Evolutionary conservation across 2,329 filamentous ascomycete species (phyloP), one percentile per base, ranked within the genome.

Genomic region (Tolypocladium inflatum): DNA sequence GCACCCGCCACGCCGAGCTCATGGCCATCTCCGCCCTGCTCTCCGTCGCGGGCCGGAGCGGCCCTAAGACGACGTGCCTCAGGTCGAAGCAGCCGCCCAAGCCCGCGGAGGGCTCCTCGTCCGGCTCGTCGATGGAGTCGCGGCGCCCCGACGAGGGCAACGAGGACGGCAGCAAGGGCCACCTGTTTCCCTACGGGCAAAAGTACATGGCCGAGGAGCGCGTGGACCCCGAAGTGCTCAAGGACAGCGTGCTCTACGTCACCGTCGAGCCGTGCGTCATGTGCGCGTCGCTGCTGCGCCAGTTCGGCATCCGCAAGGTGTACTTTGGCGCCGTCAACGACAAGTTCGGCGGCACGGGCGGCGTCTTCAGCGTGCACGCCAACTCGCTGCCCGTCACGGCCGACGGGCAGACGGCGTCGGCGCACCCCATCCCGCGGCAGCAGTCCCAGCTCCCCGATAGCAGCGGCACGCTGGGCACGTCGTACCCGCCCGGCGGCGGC

Each of bases 201-300:
- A 85, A 84, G 67, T 74, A 82, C 0, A 76, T 83, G 60, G 77
- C 79, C 0, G 72, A 73, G 2, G 73, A 80, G 26, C 80, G 79
- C 56, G 81, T 94, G 63, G 81, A 87, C 56, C 81, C 84, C 39
- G 81, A 80, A 15, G 83, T 93, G 62, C 79, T 97, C 64, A 78
- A 78, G 43, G 83, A 92, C 63, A 81, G 81, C 64, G 88, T 86
- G 11, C 83, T 99, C 55, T 99, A 99, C 73, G 94, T 99, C 54
- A 99, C 94, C 0, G 93, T 99, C 57, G 95, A 99, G 74, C 94
- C 94, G 5, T 99, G 94, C 72, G 91, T 99, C 76, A 99, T 99
- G 94, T 99, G 94, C 70, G 94, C 94, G 15, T 95, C 91, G 8
- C 85, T 95, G 56, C 81, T 99, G 55, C 85, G 91, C 55, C 95